These are phyloP conservation scores for Cokeromyces recurvatus DNA, from an alignment of 371 early-diverging fungal genomes.

Conservation along the genomic window DNA sequence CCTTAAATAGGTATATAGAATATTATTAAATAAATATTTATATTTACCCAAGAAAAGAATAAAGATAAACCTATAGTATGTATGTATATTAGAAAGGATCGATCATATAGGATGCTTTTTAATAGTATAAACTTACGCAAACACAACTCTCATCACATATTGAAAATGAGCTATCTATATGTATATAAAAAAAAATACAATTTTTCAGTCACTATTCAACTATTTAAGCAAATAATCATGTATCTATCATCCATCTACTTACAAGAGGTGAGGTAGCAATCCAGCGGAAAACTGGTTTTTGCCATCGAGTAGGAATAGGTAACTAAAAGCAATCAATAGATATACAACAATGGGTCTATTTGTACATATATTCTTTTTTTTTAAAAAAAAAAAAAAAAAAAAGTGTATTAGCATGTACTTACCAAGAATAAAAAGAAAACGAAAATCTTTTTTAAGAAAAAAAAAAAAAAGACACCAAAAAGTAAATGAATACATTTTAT, in stretches of 20 bases:
- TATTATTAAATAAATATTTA: background rate
- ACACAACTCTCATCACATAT: conserved; percentile 47
- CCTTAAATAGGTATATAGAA: background rate
- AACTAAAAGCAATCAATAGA: conserved; percentile 19
- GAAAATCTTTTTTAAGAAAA: conserved; percentile 19
- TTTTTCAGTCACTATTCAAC: no score
- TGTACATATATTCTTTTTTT: no score
- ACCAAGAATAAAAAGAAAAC: conserved; percentile 44
- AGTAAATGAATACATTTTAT: background rate
- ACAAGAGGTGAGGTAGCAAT: conserved; percentile 38
- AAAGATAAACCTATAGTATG: conserved; percentile 42
- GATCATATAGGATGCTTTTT: no score
- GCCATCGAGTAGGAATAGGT: conserved; percentile 50
- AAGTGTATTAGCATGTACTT: no score
- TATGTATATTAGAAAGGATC: no score
- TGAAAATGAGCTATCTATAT: conserved; percentile 40
- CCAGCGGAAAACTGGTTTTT: conserved; percentile 49
- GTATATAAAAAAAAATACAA: no score
- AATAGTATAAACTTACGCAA: conserved; percentile 35
- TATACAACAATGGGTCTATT: background rate
- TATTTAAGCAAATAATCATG: no score
- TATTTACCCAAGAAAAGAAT: conserved; percentile 55
- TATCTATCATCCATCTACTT: background rate
- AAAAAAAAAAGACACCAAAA: background rate
- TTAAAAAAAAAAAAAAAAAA: no score